Percentiles rank a stretch among this genome's conserved stretches.
Evolutionary conservation across 345 rosid species (phyloP).

Genomic region (Citrus reticulata): DNA sequence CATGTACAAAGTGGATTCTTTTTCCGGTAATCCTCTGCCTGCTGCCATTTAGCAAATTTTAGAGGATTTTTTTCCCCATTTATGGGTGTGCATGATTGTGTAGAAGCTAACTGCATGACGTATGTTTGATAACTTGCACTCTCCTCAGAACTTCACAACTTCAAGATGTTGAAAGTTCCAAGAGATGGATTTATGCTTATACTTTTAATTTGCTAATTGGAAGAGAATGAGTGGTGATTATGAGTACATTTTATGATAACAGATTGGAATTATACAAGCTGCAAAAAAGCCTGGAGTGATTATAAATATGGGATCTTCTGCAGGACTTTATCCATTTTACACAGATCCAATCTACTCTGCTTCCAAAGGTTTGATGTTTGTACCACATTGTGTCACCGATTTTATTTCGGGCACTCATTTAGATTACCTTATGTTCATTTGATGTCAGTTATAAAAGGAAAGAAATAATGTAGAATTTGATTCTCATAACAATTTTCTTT

Average conservation of each 20-base stretch:
- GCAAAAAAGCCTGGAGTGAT: slow-evolving; percentile 80
- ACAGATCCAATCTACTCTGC: slow-evolving; percentile 66
- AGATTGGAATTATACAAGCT: slow-evolving; percentile 75
- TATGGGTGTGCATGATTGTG: too few species aligned
- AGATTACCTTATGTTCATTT: neutral
- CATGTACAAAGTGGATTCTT: neutral
- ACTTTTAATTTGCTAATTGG: neutral
- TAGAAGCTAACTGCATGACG: neutral
- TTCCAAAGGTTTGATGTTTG: slow-evolving; percentile 62
- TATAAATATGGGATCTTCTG: slow-evolving; percentile 81
- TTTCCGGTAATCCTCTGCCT: neutral
- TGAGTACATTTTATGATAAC: slow-evolving; percentile 21
- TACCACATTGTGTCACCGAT: slow-evolving; percentile 2
- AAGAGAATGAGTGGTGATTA: neutral
- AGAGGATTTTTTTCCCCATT: neutral
- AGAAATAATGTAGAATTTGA: neutral
- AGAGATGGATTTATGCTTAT: neutral
- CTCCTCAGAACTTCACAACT: neutral
- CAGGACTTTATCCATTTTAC: slow-evolving; percentile 77
- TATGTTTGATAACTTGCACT: neutral
- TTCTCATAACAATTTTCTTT: neutral
- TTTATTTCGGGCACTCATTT: neutral
- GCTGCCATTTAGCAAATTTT: neutral
- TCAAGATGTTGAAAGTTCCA: neutral
- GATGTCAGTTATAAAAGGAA: neutral